Conservation (phyloP, 2,329 filamentous ascomycete species). For the Biscogniauxia marginata region DNA sequence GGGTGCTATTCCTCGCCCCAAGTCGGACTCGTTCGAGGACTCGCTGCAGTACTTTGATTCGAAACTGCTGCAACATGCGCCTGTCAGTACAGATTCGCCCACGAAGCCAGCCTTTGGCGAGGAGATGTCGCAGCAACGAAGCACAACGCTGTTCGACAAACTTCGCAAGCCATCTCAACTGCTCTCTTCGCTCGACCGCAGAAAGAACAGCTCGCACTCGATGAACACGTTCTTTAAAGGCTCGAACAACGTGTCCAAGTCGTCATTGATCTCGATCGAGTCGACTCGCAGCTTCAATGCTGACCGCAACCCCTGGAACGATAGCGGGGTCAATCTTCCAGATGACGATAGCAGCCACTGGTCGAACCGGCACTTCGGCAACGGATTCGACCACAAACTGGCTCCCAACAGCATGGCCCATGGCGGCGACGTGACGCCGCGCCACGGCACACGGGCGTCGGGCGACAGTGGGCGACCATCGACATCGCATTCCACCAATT, state of each 20-base stretch:
- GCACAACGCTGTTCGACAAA: constrained; percentile 81
- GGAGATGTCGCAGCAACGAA: constrained; percentile 74
- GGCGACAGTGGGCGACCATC: constrained; percentile 89
- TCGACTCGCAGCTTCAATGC: constrained; percentile 86
- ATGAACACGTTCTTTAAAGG: constrained; percentile 91
- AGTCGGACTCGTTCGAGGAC: constrained; percentile 98
- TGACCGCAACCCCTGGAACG: constrained; percentile 97
- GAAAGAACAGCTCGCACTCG: constrained; percentile 90
- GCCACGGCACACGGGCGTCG: constrained; percentile 79
- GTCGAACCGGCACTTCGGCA: constrained; percentile 62
- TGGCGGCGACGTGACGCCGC: constrained; percentile 78
- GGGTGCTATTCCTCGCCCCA: constrained; percentile 94
- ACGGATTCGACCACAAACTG: constrained; percentile 63
- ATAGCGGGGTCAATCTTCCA: constrained; percentile 89
- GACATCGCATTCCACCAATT: constrained; percentile 92
- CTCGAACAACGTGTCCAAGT: constrained; percentile 86
- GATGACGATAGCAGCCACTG: constrained; percentile 76
- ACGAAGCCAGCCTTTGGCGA: constrained; percentile 82
- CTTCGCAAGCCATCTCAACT: constrained; percentile 87
- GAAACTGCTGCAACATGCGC: constrained; percentile 89
- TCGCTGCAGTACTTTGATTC: constrained; percentile 96
- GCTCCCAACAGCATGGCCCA: constrained; percentile 58
- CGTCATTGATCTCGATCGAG: constrained; percentile 92
- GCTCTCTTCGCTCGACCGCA: constrained; percentile 83
- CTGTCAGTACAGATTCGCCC: constrained; percentile 81